A percentile compares a stretch with the other conserved stretches of the same genome.
phyloP scores from a whole-genome alignment of 2,329 filamentous ascomycete species.

The Simplicillium sp. region DNA sequence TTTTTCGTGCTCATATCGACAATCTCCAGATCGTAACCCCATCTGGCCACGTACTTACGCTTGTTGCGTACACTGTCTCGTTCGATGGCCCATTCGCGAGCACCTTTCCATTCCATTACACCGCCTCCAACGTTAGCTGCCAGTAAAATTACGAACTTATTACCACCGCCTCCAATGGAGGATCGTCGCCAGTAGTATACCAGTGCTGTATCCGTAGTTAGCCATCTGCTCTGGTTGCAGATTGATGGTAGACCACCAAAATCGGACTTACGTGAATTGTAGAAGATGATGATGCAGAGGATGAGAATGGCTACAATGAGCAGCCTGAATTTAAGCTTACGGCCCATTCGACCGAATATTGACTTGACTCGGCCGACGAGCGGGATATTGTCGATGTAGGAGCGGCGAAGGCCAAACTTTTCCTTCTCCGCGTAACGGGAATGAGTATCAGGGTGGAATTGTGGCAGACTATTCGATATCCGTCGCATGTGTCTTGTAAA shows the following conservation, averaged over 20 bases:
- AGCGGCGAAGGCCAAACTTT: slow-evolving; percentile 55
- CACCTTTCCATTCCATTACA: slow-evolving; percentile 98
- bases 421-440: slow-evolving; percentile 53
- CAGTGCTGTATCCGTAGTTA: slow-evolving; percentile 32
- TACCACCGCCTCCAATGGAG: slow-evolving; percentile 67
- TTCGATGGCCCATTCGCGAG: slow-evolving; percentile 96
- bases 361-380: slow-evolving; percentile 36
- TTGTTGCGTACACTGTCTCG: slow-evolving; percentile 95
- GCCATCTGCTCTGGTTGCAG: slow-evolving; percentile 1
- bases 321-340: slow-evolving; percentile 56
- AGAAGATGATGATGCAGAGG: slow-evolving; percentile 55
- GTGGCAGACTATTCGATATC: slow-evolving; percentile 70
- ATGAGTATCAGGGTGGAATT: slow-evolving; percentile 39
- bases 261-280: slow-evolving; percentile 58
- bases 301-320: slow-evolving; percentile 51
- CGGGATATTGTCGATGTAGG: slow-evolving; percentile 35
- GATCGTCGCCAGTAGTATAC: slow-evolving; percentile 61
- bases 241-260: neutral
- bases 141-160: slow-evolving; percentile 87
- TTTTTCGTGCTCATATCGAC: slow-evolving; percentile 99
- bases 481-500: slow-evolving; percentile 76
- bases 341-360: slow-evolving; percentile 42
- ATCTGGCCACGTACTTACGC: slow-evolving; percentile 72
- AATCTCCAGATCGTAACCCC: slow-evolving; percentile 94
- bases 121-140: slow-evolving; percentile 91